phyloP scores from a whole-genome alignment of 2,329 filamentous ascomycete genomes.

The Gliomastix tumulicola region DNA sequence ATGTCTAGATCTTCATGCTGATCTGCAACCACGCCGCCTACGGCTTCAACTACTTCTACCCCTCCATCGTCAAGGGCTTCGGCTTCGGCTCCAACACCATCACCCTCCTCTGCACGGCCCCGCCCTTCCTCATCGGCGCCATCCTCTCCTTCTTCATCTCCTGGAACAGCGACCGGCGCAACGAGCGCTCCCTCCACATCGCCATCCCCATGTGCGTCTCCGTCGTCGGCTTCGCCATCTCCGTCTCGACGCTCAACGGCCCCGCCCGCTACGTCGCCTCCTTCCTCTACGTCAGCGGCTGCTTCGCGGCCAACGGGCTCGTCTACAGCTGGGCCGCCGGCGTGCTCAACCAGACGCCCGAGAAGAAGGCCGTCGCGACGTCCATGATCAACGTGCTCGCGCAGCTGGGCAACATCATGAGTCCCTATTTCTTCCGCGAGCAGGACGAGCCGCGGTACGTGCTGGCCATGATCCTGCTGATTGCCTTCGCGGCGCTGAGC shows the following conservation, averaged over 20 bases:
- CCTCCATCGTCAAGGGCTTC: conserved; percentile 11
- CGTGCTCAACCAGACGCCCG: conserved; percentile 8
- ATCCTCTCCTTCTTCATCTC: conserved; percentile 7
- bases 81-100: conserved; percentile 13
- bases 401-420: conserved; percentile 50
- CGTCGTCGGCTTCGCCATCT: conserved; percentile 12
- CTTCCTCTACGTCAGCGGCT: conserved; percentile 6
- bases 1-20: conserved; percentile 11
- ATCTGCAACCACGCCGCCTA: conserved; percentile 7
- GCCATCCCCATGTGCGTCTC: conserved; percentile 7
- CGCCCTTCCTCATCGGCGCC: conserved; percentile 12
- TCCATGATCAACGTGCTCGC: conserved; percentile 5
- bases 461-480: conserved; percentile 14
- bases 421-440: conserved; percentile 45
- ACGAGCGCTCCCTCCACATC: conserved; percentile 11
- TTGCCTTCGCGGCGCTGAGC: conserved; percentile 6
- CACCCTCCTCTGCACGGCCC: conserved; percentile 11
- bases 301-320: conserved; percentile 7
- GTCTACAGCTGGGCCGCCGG: conserved; percentile 8
- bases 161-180: conserved; percentile 10
- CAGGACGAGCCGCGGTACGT: conserved; percentile 13
- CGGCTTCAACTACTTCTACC: conserved; percentile 13
- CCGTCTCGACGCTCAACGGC: conserved; percentile 7
- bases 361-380: conserved; percentile 10
- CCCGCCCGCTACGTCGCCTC: conserved; percentile 4